Evolutionary conservation across 192 early-diverging fungal species (phyloP).

Genomic region (Linnemannia hyalina): DNA sequence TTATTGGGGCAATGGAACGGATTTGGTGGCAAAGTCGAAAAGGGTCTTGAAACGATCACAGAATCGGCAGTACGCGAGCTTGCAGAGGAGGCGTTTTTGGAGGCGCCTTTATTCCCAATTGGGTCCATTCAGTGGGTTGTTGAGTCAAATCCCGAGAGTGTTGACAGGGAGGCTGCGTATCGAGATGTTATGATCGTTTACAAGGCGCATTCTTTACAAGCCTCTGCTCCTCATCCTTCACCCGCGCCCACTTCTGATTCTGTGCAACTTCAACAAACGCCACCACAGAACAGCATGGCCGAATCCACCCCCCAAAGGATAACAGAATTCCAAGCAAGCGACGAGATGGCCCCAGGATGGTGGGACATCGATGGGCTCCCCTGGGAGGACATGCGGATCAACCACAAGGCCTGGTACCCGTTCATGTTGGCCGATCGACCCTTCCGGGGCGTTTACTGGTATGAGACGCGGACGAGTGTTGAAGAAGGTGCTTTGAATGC

Average conservation of each 20-base stretch:
- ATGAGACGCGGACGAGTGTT: constrained; percentile 11
- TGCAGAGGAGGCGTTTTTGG: constrained; percentile 32
- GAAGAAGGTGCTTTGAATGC: constrained; percentile 9
- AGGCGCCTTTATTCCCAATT: constrained; percentile 32
- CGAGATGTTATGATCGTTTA: constrained; percentile 45
- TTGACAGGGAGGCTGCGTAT: background rate
- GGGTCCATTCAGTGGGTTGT: constrained; percentile 50
- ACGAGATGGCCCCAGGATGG: constrained; percentile 51
- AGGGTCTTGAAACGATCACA: constrained; percentile 15
- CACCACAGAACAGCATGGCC: background rate
- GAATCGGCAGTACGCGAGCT: constrained; percentile 43
- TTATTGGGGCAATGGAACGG: constrained; percentile 52
- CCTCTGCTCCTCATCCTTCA: background rate
- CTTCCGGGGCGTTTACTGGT: constrained; percentile 39
- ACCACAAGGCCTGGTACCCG: constrained; percentile 45
- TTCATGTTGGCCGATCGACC: constrained; percentile 38
- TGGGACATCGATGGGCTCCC: constrained; percentile 29
- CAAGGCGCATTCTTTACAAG: constrained; percentile 27
- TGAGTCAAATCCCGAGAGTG: background rate
- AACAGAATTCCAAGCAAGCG: constrained; percentile 31
- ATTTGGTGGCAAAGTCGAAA: constrained; percentile 51
- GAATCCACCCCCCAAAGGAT: background rate
- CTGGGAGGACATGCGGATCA: constrained; percentile 40
- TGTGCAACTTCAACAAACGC: background rate
- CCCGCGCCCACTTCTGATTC: background rate